Percentiles rank a stretch among this genome's conserved stretches.
Evolutionary conservation across 2,329 filamentous ascomycete species (phyloP).

Genomic region (Thielaviopsis euricoi): DNA sequence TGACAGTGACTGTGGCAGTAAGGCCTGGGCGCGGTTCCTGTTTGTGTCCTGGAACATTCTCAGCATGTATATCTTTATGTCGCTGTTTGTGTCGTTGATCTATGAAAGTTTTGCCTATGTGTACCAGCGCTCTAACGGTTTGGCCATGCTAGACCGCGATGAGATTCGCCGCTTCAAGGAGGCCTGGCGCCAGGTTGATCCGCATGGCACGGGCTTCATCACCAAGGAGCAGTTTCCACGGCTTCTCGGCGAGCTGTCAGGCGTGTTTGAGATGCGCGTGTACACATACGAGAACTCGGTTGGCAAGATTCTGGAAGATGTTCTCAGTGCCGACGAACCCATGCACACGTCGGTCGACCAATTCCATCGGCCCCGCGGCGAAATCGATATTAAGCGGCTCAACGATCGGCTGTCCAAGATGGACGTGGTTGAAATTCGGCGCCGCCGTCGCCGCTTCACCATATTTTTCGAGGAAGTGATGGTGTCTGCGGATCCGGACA

Average conservation of each 20-base stretch:
- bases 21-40: conserved; percentile 69
- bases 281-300: conserved; percentile 87
- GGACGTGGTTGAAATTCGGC: conserved; percentile 57
- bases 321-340: conserved; percentile 40
- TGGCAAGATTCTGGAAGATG: conserved; percentile 69
- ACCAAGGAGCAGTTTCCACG: conserved; percentile 77
- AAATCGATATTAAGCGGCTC: conserved; percentile 59
- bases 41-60: conserved; percentile 98
- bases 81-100: conserved; percentile 93
- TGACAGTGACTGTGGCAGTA: conserved; percentile 81
- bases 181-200: conserved; percentile 92
- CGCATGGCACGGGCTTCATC: conserved; percentile 80
- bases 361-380: conserved; percentile 32
- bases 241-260: conserved; percentile 78
- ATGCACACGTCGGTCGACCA: conserved; percentile 36
- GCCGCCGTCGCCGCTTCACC: conserved; percentile 65
- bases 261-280: conserved; percentile 92
- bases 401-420: conserved; percentile 57
- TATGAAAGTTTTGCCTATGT: conserved; percentile 99
- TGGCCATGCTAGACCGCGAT: conserved; percentile 77
- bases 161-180: conserved; percentile 96
- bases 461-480: conserved; percentile 96
- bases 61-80: conserved; percentile 99
- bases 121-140: conserved; percentile 88
- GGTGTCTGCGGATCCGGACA: conserved; percentile 77